Evolutionary conservation across 345 rosid genomes (phyloP), one percentile per base, ranked within the genome.

Genomic region (Cardamine occulta): DNA sequence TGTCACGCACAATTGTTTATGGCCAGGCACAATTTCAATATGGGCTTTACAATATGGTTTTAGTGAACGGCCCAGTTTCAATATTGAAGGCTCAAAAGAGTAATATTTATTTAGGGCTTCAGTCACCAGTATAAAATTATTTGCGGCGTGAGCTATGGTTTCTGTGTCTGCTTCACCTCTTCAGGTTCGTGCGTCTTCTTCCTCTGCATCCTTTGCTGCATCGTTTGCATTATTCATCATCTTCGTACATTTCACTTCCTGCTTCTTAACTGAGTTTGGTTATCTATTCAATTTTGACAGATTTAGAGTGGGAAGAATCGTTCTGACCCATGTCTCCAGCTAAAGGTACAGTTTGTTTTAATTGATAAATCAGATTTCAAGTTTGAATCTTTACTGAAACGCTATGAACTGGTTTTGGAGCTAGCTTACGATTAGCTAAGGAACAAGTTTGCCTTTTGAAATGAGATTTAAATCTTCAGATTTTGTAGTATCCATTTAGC

Each of bases 311-410:
- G 18, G 74, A 72, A 72, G 74, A 18, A 66, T 66, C 63, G 17
- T 60, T 42, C 19, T 11, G 10, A 66, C 40, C 77, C 21, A 78
- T 78, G 81, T 78, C 80, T 65, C 80, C 80, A 6, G 80, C 80
- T 72, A 77, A 77, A 77, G 80, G 80, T 77, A 77, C 63, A 2
- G 2, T 32, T 18, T 55, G 26, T 45, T 77, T 35, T 11, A 11
- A 26, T 26, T 26, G 28, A 26, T 26, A 26, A 26, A 26, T 26
- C 28, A 26, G 28, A 26, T 26, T 24, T 26, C 28, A 26, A 26
- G 23, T 21, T 21, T 21, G 23, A 21, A 21, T 54, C 32, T 6
- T 21, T 18, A 13, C 49, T 42, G 47, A 13, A 42, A 13, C 0
- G 47, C 47, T 13, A 42, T 13, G 4, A 11, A 42, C n/a, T 13